Conservation (phyloP, 768 basidiomycete genomes). For the Tylopilus sp. region DNA sequence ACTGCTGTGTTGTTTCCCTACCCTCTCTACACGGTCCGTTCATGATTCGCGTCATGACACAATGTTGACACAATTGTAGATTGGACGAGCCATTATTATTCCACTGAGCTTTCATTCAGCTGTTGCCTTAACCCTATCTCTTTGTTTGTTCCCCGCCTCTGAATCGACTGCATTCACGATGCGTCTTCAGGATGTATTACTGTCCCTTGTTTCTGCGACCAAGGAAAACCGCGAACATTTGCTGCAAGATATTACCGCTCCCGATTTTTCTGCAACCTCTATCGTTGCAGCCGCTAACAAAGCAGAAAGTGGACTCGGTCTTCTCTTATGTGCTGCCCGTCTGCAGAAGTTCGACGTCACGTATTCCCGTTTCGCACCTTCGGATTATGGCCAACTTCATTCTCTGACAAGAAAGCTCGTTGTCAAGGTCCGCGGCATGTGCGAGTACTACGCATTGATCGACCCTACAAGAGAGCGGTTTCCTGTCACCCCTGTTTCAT, state of each 20-base stretch:
- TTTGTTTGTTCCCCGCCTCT: conserved; percentile 60
- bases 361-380: conserved; percentile 56
- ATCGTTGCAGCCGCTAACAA: conserved; percentile 33
- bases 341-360: conserved; percentile 58
- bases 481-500: conserved; percentile 43
- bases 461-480: conserved; percentile 61
- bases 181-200: conserved; percentile 44
- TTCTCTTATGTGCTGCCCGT: conserved; percentile 48
- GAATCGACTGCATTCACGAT: conserved; percentile 57
- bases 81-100: conserved; percentile 50
- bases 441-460: conserved; percentile 57
- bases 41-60: not conserved
- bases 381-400: conserved; percentile 53
- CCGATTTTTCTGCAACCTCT: conserved; percentile 30
- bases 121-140: conserved; percentile 47
- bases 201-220: conserved; percentile 45
- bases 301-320: conserved; percentile 49
- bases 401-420: conserved; percentile 46
- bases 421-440: conserved; percentile 60
- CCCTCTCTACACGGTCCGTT: conserved; percentile 52
- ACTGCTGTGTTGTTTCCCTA: conserved; percentile 62
- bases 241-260: conserved; percentile 35
- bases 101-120: conserved; percentile 60
- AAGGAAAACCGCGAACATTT: conserved; percentile 47
- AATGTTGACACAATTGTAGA: conserved; percentile 24